Evolutionary conservation across 257 asterid species (phyloP).

Genomic region (Salvia miltiorrhiza): DNA sequence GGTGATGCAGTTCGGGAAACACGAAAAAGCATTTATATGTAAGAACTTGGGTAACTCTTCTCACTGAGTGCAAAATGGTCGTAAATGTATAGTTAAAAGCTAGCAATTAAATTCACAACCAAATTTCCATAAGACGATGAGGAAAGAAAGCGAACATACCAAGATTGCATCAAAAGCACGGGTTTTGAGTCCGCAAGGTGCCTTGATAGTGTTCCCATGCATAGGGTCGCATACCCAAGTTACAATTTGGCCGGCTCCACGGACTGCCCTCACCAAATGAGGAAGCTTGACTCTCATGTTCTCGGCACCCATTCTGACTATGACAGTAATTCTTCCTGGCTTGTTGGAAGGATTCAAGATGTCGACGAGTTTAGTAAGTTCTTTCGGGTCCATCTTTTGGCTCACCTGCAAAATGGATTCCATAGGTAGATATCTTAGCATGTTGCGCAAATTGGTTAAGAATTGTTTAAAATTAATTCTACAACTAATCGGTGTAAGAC

Average conservation of each 20-base stretch:
- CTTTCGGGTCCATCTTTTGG: conserved; percentile 88
- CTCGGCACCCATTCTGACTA: conserved; percentile 89
- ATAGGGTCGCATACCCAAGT: conserved; percentile 93
- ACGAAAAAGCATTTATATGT: neutral
- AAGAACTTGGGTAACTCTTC: too few relatives aligned
- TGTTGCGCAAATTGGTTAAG: neutral
- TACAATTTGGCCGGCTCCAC: conserved; percentile 73
- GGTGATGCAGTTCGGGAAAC: neutral
- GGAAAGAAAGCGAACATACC: conserved; percentile 39
- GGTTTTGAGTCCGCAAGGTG: conserved; percentile 86
- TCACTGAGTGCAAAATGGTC: too few relatives aligned
- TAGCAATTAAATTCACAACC: neutral
- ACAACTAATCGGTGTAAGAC: neutral
- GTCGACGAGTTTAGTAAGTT: conserved; percentile 66
- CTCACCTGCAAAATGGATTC: conserved; percentile 56
- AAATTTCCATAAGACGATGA: conserved; percentile 1
- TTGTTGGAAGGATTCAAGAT: conserved; percentile 65
- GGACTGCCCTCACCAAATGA: conserved; percentile 77
- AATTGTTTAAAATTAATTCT: neutral
- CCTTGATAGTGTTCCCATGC: conserved; percentile 90
- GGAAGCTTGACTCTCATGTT: conserved; percentile 86
- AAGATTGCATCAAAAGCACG: conserved; percentile 81
- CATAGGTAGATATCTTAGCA: neutral
- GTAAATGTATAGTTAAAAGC: neutral
- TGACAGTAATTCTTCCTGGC: conserved; percentile 77